phyloP scores from a whole-genome alignment of 192 early-diverging fungal genomes.

The Coemansia sp. region DNA sequence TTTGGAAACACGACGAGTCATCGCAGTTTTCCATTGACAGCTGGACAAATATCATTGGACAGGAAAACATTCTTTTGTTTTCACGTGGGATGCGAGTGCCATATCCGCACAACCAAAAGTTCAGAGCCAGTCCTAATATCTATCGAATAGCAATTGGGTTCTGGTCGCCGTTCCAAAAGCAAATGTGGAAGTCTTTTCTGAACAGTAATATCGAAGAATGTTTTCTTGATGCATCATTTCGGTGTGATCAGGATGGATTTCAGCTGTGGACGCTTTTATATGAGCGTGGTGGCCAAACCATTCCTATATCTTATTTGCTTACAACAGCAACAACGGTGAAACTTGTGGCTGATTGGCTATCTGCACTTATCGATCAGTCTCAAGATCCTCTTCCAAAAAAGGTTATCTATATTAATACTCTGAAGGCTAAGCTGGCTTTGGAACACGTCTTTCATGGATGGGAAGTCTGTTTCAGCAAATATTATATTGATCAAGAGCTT shows the following conservation, averaged over 20 bases:
- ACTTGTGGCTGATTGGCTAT: constrained; percentile 30
- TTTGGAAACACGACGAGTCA: constrained; percentile 18
- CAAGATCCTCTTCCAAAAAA: constrained; percentile 8
- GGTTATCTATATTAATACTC: constrained; percentile 29
- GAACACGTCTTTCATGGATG: constrained; percentile 17
- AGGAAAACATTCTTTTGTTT: constrained; percentile 17
- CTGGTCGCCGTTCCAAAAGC: constrained; percentile 32
- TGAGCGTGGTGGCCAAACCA: constrained; percentile 13
- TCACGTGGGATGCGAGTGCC: constrained; percentile 25
- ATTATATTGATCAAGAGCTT: constrained; percentile 39
- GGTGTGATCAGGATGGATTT: constrained; percentile 27
- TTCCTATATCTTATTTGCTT: constrained; percentile 35
- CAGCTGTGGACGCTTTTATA: constrained; percentile 48
- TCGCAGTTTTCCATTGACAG: constrained; percentile 28
- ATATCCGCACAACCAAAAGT: constrained; percentile 12
- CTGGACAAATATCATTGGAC: constrained; percentile 23
- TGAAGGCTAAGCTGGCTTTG: constrained; percentile 7
- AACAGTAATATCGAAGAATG: constrained; percentile 14
- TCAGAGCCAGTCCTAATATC: background rate
- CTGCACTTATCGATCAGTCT: constrained; percentile 7
- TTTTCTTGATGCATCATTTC: constrained; percentile 35
- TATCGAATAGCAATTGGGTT: constrained; percentile 26
- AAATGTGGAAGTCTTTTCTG: constrained; percentile 31
- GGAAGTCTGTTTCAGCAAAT: constrained; percentile 27
- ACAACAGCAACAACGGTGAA: constrained; percentile 21